These are phyloP conservation scores for Porogramme epimiltina DNA, from an alignment of 1,284 basidiomycete species.

Conservation along the genomic window DNA sequence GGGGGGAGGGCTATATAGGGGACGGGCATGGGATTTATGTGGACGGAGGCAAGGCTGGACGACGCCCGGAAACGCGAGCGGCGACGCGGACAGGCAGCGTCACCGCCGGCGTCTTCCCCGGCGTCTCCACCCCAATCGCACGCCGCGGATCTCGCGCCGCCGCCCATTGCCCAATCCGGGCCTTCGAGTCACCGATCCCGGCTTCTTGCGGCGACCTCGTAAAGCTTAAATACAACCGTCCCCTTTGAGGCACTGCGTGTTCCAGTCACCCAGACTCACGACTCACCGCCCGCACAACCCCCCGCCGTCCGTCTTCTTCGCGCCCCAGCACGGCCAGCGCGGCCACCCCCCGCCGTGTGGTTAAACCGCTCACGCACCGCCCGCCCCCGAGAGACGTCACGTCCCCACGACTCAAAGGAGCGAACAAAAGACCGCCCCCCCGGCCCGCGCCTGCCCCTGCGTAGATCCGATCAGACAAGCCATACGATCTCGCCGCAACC, in stretches of 20 bases:
- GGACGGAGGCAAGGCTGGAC: conserved; percentile 9
- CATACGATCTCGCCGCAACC: background rate
- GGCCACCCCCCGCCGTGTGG: background rate
- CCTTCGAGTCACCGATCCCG: conserved; percentile 13
- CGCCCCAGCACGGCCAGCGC: too few species aligned
- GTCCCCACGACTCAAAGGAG: background rate
- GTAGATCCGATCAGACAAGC: background rate
- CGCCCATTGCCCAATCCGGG: conserved; percentile 7
- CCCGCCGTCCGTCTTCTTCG: background rate
- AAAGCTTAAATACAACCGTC: conserved; percentile 18
- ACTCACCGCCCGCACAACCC: too few species aligned
- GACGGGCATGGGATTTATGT: conserved; percentile 16
- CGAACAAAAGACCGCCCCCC: background rate
- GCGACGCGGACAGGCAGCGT: conserved; percentile 11
- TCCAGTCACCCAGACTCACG: too few species aligned
- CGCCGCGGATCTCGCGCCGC: conserved; percentile 18
- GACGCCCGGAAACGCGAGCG: too few species aligned
- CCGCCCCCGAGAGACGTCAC: background rate
- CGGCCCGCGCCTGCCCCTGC: background rate
- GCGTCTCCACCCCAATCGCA: conserved; percentile 18
- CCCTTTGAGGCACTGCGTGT: background rate
- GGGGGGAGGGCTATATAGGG: conserved; percentile 13
- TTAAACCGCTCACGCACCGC: background rate
- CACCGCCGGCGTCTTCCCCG: conserved; percentile 5
- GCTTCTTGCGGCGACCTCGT: conserved; percentile 5